Conservation (phyloP, 441 rosid species). For the Pelargonium cotyledonis region DNA sequence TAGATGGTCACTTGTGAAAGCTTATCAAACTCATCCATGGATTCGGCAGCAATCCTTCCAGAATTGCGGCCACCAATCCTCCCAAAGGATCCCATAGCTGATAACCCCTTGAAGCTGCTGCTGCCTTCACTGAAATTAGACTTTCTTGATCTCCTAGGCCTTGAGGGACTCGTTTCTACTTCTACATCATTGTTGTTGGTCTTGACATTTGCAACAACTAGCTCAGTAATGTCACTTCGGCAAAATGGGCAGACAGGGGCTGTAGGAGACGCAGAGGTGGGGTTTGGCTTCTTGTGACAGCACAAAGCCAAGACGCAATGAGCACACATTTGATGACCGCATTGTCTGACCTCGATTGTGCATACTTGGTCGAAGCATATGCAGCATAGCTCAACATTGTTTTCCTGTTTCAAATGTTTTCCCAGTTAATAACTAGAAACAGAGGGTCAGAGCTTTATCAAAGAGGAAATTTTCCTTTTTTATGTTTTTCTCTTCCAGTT, state of each 20-base stretch:
- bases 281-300: slow-evolving; percentile 96
- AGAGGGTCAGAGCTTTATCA: neutral
- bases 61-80: slow-evolving; percentile 78
- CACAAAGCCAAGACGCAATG: slow-evolving; percentile 84
- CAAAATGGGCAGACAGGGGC: slow-evolving; percentile 97
- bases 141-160: slow-evolving; percentile 55
- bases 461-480: neutral
- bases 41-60: slow-evolving; percentile 55
- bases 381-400: slow-evolving; percentile 77
- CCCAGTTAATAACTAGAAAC: neutral
- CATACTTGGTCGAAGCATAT: slow-evolving; percentile 95
- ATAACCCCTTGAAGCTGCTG: slow-evolving; percentile 86
- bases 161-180: slow-evolving; percentile 53
- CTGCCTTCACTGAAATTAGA: slow-evolving; percentile 85
- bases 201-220: slow-evolving; percentile 58
- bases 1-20: slow-evolving; percentile 19
- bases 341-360: slow-evolving; percentile 79
- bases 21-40: slow-evolving; percentile 52
- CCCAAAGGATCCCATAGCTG: slow-evolving; percentile 56
- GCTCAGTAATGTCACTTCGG: slow-evolving; percentile 60
- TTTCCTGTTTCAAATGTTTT: slow-evolving; percentile 44
- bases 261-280: slow-evolving; percentile 57
- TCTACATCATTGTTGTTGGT: slow-evolving; percentile 41
- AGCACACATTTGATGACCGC: slow-evolving; percentile 97
- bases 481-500: neutral